Conservation (phyloP, 768 basidiomycete species). For the Termitomyces sp. region DNA sequence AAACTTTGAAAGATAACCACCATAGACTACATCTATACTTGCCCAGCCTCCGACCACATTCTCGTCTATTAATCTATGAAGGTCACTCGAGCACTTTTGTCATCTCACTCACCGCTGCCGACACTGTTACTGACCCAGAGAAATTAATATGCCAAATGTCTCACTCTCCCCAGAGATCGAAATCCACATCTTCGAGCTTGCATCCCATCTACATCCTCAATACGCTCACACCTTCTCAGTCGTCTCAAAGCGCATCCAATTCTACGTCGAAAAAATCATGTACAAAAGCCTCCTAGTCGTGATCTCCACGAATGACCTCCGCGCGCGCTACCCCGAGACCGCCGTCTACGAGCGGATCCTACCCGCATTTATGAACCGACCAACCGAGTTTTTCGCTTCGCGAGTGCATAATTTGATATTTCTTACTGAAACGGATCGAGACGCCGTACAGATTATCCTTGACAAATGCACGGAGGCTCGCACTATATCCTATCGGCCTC, state of each 20-base stretch:
- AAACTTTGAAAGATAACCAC: no score
- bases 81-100: neutral
- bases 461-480: neutral
- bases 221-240: neutral
- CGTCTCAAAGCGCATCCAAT: neutral
- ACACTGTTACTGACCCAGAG: neutral
- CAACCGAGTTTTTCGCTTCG: neutral
- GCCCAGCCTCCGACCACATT: no score
- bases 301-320: neutral
- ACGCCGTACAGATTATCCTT: neutral
- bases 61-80: neutral
- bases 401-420: neutral
- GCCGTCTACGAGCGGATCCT: neutral
- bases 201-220: neutral
- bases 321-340: neutral
- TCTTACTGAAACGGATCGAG: neutral
- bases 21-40: no score
- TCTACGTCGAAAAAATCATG: neutral
- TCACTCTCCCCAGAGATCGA: neutral
- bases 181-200: neutral
- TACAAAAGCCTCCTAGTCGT: neutral
- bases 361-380: neutral
- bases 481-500: neutral
- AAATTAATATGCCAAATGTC: neutral
- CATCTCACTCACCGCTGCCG: neutral